A percentile compares a stretch with the other conserved stretches of the same genome.
Conservation (phyloP, 352 stramenopile species). For the Globisporangium paddicum region DNA sequence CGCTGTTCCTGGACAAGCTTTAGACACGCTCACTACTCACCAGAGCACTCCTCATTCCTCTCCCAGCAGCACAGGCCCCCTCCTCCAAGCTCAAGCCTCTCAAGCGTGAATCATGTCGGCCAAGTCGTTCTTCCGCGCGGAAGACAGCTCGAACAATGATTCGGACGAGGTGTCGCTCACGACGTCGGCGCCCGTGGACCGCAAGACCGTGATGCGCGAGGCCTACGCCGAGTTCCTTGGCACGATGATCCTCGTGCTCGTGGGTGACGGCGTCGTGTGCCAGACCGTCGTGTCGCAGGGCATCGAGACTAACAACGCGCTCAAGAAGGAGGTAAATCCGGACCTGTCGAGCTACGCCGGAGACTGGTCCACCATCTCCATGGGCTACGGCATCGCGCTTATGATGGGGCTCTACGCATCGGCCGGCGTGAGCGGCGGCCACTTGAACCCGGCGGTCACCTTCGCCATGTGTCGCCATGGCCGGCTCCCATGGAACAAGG, state of each 20-base stretch:
- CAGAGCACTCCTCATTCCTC: not conserved
- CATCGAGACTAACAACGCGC: slow-evolving; percentile 44
- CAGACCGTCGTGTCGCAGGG: slow-evolving; percentile 62
- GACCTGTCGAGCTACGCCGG: slow-evolving; percentile 51
- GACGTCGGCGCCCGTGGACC: slow-evolving; percentile 34
- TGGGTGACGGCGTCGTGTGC: slow-evolving; percentile 47
- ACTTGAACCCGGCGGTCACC: slow-evolving; percentile 68
- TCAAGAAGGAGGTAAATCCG: slow-evolving; percentile 40
- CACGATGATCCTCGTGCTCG: slow-evolving; percentile 57
- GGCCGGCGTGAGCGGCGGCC: slow-evolving; percentile 56
- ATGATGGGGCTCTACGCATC: slow-evolving; percentile 70
- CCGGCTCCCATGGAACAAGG: slow-evolving; percentile 56
- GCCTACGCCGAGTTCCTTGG: slow-evolving; percentile 47
- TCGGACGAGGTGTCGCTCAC: slow-evolving; percentile 49
- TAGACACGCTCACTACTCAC: too few species aligned
- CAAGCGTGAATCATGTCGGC: slow-evolving; percentile 16
- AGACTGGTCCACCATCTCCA: slow-evolving; percentile 65
- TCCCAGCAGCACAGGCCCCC: not conserved
- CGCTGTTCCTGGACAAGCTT: too few species aligned
- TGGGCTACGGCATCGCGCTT: slow-evolving; percentile 65
- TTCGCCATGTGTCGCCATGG: slow-evolving; percentile 62
- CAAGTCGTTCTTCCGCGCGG: slow-evolving; percentile 26
- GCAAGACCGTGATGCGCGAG: slow-evolving; percentile 21
- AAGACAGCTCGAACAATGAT: slow-evolving; percentile 23
- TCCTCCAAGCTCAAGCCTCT: not conserved